Conservation (phyloP, 192 early-diverging fungal species). For the Funneliformis mosseae region DNA sequence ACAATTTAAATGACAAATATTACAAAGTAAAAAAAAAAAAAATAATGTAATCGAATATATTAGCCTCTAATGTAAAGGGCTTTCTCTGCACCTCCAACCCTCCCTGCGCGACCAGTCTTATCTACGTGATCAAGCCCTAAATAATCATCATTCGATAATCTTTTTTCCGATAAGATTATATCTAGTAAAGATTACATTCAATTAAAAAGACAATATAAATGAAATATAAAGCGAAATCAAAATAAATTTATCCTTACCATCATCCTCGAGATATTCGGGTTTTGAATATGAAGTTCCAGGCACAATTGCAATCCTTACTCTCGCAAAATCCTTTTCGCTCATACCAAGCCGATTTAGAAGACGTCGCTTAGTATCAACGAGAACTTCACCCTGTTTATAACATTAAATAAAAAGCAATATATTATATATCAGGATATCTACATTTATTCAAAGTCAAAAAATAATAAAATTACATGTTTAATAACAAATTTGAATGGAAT, state of each 20-base stretch:
- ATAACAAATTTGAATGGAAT: conserved; percentile 83
- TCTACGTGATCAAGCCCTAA: conserved; percentile 59
- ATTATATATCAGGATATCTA: neutral
- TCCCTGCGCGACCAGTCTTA: conserved; percentile 46
- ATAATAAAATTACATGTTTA: conserved; percentile 39
- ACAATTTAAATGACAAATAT: neutral
- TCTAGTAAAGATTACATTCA: conserved; percentile 24
- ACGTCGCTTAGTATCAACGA: conserved; percentile 71
- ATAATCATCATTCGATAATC: conserved; percentile 37
- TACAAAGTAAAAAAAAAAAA: neutral
- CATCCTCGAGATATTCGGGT: conserved; percentile 27
- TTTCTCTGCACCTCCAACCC: conserved; percentile 41
- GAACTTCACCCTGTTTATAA: conserved; percentile 61
- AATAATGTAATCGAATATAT: neutral
- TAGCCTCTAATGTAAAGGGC: conserved; percentile 52
- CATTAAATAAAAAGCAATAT: neutral
- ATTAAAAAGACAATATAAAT: conserved; percentile 12
- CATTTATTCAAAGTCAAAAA: neutral
- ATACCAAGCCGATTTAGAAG: conserved; percentile 71
- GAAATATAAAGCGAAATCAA: too few species aligned
- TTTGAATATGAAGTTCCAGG: neutral
- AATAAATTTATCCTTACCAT: conserved; percentile 35
- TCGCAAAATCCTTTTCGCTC: conserved; percentile 81
- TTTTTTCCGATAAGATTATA: conserved; percentile 37
- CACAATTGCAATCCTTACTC: conserved; percentile 61